phyloP scores from a whole-genome alignment of 2,329 filamentous ascomycete species.

The Cercospora zeae-maydis region DNA sequence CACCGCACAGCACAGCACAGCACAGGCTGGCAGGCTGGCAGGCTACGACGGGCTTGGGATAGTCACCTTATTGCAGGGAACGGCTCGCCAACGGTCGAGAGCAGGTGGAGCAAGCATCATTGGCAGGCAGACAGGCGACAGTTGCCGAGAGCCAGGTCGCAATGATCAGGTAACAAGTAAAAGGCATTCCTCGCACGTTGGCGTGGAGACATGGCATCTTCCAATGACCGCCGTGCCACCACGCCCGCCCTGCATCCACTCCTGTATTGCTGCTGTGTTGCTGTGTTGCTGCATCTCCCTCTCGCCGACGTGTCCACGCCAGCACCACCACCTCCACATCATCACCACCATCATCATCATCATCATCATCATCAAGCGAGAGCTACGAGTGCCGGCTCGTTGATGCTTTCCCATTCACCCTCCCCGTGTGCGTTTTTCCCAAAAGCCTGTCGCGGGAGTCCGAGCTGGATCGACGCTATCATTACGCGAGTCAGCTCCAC shows the following conservation, averaged over 20 bases:
- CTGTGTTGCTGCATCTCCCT: too few relatives aligned
- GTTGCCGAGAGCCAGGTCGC: conserved; percentile 4
- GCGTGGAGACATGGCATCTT: conserved; percentile 20
- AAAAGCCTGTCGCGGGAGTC: neutral
- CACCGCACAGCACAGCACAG: neutral
- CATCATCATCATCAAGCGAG: too few relatives aligned
- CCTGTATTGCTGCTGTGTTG: too few relatives aligned
- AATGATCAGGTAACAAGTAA: too few relatives aligned
- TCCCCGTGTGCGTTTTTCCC: neutral
- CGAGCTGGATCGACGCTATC: neutral
- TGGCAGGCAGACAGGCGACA: conserved; percentile 28
- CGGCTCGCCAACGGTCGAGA: conserved; percentile 20
- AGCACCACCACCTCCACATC: neutral
- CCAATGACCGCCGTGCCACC: neutral
- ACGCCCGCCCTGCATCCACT: neutral
- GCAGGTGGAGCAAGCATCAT: conserved; percentile 17
- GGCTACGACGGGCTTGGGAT: conserved; percentile 17
- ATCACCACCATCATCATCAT: too few relatives aligned
- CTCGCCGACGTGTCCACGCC: too few relatives aligned
- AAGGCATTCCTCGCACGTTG: conserved; percentile 22
- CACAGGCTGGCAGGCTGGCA: too few relatives aligned
- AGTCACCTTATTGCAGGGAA: conserved; percentile 20
- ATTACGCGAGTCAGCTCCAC: neutral
- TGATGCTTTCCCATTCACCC: neutral
- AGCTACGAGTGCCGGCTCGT: neutral